Evolutionary conservation across 352 stramenopile species (phyloP), one percentile per base, ranked within the genome.

Genomic region (Globisporangium nunn): DNA sequence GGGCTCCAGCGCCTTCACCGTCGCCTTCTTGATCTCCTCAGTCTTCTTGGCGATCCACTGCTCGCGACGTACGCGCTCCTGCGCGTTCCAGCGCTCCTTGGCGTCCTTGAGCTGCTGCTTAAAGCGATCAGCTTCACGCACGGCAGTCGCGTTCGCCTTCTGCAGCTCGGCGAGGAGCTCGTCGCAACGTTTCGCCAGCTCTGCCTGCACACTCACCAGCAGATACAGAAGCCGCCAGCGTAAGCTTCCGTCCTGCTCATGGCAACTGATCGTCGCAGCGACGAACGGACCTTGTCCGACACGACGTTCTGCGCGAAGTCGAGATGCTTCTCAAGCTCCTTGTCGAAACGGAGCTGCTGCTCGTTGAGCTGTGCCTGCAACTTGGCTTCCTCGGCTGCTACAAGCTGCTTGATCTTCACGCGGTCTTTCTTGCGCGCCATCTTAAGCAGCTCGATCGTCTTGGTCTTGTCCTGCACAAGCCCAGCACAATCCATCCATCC

Each of bases 41-140:
- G 80, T 93, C 64, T 93, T 92, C 56, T 89, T 88, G 15, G 72
- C 62, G 58, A 92, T 85, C 82, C 80, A 93, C 50, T 93, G 76
- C 35, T 91, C 80, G 44, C 82, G 76, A 14, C 76, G 72, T 23
- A 71, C 62, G 48, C 89, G 90, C 50, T 93, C 82, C 52, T 89
- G 76, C 2, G 72, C 63, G 31, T 64, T 39, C 82, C 82, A 93
- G n/a, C 74, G 64, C 33, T 91, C 71, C 56, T 88, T 88, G 29
- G 80, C 82, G 51, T 91, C 74, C 56, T 88, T 89, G 41, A 91
- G 62, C 56, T 93, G 82, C 54, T 87, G 30, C 41, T 92, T 87
- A 56, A 77, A 87, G 23, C 70, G 72, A 41, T 90, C 82, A 4
- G 65, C 67, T 59, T 90, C 74, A 12, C 68, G 67, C n/a, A 60